Evolutionary conservation across 208 protist genomes (phyloP).

Genomic region (Trypanosoma grayi): DNA sequence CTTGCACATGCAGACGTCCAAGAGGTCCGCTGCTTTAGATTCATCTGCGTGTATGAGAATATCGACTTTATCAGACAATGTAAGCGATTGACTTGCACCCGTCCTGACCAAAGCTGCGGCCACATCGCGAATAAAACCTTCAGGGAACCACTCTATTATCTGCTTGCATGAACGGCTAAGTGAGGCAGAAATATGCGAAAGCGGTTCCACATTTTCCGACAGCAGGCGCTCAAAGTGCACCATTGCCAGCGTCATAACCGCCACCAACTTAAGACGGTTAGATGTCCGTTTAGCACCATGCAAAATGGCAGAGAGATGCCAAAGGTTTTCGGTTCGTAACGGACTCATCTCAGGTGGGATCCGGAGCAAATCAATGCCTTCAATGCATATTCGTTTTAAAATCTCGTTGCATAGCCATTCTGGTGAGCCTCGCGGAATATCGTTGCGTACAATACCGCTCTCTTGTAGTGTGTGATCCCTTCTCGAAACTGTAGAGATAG

Average conservation of each 20-base stretch:
- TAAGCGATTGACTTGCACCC: constrained; percentile 47
- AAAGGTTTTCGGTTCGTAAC: constrained; percentile 41
- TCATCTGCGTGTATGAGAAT: constrained; percentile 56
- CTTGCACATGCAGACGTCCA: constrained; percentile 25
- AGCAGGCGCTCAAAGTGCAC: constrained; percentile 60
- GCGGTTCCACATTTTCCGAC: constrained; percentile 38
- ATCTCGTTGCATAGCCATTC: constrained; percentile 64
- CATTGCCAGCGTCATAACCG: constrained; percentile 56
- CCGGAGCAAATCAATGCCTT: constrained; percentile 61
- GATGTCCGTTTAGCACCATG: constrained; percentile 24
- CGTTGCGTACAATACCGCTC: constrained; percentile 30
- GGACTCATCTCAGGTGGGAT: constrained; percentile 49
- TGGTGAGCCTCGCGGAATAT: constrained; percentile 30
- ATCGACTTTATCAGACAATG: constrained; percentile 52
- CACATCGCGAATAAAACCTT: constrained; percentile 47
- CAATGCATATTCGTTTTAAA: constrained; percentile 61
- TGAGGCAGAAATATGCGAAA: constrained; percentile 51
- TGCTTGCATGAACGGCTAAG: constrained; percentile 56
- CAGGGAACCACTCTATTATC: constrained; percentile 51
- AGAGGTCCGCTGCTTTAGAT: constrained; percentile 7
- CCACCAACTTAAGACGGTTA: constrained; percentile 48
- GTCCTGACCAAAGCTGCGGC: constrained; percentile 44
- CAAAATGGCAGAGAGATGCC: constrained; percentile 36
- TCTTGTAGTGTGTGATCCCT: constrained; percentile 39
- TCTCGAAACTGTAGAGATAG: constrained; percentile 21